Conservation (phyloP, 768 basidiomycete genomes). For the Lactarius indigo region DNA sequence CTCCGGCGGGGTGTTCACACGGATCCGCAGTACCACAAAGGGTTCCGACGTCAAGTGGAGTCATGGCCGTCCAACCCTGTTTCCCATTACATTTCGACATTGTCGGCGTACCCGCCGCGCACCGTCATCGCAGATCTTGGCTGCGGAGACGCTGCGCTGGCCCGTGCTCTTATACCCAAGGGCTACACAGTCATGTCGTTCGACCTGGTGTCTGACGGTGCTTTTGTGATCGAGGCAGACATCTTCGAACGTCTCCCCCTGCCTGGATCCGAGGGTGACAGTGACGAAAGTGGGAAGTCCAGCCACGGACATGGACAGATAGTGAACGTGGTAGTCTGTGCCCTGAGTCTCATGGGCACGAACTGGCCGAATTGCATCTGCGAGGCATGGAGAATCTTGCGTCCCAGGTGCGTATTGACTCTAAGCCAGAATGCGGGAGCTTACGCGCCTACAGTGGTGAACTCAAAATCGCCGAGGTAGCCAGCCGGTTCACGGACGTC, state of each 20-base stretch:
- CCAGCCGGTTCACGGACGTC: conserved; percentile 71
- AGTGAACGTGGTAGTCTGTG: conserved; percentile 89
- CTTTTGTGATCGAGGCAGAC: conserved; percentile 87
- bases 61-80: conserved; percentile 95
- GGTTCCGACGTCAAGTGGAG: conserved; percentile 87
- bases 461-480: conserved; percentile 85
- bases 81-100: conserved; percentile 64
- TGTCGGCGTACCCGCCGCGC: conserved; percentile 60
- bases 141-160: conserved; percentile 91
- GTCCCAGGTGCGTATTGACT: conserved; percentile 59
- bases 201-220: conserved; percentile 71
- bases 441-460: conserved; percentile 52
- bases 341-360: conserved; percentile 93
- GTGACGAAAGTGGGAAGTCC: conserved; percentile 33
- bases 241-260: conserved; percentile 76
- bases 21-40: conserved; percentile 74
- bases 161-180: conserved; percentile 64
- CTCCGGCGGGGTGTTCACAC: background rate
- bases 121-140: conserved; percentile 90
- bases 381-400: conserved; percentile 87
- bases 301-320: conserved; percentile 62
- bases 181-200: conserved; percentile 72
- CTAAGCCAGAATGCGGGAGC: background rate
- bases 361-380: conserved; percentile 93
- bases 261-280: conserved; percentile 64